Evolutionary conservation across 352 stramenopile species (phyloP), one percentile per base, ranked within the genome.

Genomic region (Aphanomyces astaci): DNA sequence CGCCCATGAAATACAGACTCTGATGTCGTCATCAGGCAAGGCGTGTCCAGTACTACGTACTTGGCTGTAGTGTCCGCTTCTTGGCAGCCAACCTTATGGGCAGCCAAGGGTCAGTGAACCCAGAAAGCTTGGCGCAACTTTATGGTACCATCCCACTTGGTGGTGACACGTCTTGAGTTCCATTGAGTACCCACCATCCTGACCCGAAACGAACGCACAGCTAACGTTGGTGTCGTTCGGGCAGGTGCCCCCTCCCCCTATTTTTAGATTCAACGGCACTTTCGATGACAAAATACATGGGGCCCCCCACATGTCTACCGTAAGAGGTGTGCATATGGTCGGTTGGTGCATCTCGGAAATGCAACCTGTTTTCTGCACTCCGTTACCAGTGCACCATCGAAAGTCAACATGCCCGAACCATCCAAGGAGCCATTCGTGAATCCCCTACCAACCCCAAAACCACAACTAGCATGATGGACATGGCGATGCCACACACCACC

Each of bases 321-420:
- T 53, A 27, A 27, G 19, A 25, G 22, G 13, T 7, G 13, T 25
- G n/a, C 45, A 25, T 53, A 25, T n/a, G 45, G 45, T 53, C 45
- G 45, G 45, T 53, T 53, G 45, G 13, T 53, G 45, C 45, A 53
- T 53, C 45, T 53, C 45, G 9, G 45, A 53, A 59, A 32, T 59
- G 51, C 51, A 59, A 40, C 24, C 13, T 39, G 51, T 36, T 30
- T 2, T 25, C 27, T 25, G n/a, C n/a, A 55, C 48, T 10, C 48
- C 48, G 48, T 59, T 59, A n/a, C n/a, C n/a, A 22, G 25, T 32
- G 51, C 24, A 59, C 17, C 39, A 46, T 46, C 39, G 17, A 17
- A 46, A 17, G 13, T 55, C 48, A 0, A 11, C 48, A 55, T 55
- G 48, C 11, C 25, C 30, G 27, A 32, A 36, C 17, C 15, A 40